Base-by-base conservation (phyloP, 805 yeast genomes). In the Myxozyma kluyveri region DNA sequence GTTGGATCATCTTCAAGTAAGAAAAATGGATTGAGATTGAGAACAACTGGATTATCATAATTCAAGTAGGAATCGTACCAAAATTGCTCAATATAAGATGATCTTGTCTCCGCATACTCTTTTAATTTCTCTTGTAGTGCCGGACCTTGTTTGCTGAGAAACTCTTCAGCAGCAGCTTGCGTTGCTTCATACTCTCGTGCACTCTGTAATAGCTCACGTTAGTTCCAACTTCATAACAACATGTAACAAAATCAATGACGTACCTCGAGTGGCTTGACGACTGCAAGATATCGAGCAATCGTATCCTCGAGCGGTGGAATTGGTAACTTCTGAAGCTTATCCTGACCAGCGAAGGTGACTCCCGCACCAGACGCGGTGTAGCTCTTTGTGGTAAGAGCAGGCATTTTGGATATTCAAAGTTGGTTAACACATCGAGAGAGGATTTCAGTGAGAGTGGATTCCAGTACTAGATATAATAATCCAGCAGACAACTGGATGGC, bases 1-100 rank as follows among this genome's bases (percentile, higher is more conserved):
- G 93, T 87, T 1, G 96, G 96, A 63, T 89, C 96, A 65, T 89
- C 96, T 67, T 89, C 96, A 55, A 89, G 76, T 61, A 88, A 78
- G 67, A 89, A 88, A 65, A 87, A 89, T 0, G 97, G 97, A 64
- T 89, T 89, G 61, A 89, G 77, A 68, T 89, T 89, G 56, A 89
- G 75, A n/a, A 89, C 97, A 36, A 89, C 96, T 0, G 72, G 83
- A 31, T 76, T 74, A 67, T 89, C 96, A 67, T 86, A 87, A 67
- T 83, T 83, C 60, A 89, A 74, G 67, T 89, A 89, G 1, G 96
- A 81, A 66, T 89, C 96, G 68, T 80, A 89, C 96, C 96, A 89
- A 67, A 89, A 89, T 68, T 89, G 95, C 69, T 89, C 96, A 57
- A 89, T 89, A 67, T 86, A 89, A 1, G 95, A 84, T 45, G 86